These are phyloP conservation scores for Polyporus tsugae DNA, from an alignment of 1,284 basidiomycete genomes.

Conservation along the genomic window DNA sequence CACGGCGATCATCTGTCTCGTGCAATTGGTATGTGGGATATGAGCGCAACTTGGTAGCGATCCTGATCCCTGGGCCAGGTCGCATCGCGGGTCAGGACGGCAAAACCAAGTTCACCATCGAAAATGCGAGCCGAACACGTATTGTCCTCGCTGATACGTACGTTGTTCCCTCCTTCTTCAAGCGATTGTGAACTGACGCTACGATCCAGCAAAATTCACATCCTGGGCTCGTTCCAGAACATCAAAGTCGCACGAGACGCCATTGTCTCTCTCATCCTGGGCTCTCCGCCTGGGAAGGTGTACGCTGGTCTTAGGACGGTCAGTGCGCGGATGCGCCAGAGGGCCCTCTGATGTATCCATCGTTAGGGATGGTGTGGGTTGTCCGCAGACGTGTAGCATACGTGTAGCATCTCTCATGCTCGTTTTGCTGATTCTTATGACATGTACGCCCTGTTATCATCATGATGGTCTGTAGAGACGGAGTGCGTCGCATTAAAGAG, in stretches of 20 bases:
- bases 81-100: constrained; percentile 98
- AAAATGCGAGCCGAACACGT: constrained; percentile 95
- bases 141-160: constrained; percentile 97
- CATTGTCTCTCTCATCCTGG: constrained; percentile 93
- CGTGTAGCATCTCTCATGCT: neutral
- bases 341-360: constrained; percentile 61
- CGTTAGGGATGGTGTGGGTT: constrained; percentile 6
- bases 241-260: constrained; percentile 98
- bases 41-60: neutral
- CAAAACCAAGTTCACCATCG: constrained; percentile 98
- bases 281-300: constrained; percentile 96
- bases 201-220: constrained; percentile 85
- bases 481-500: neutral
- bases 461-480: neutral
- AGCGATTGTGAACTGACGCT: neutral
- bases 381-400: constrained; percentile 15
- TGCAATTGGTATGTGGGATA: constrained; percentile 80
- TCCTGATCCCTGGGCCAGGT: constrained; percentile 52
- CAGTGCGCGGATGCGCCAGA: constrained; percentile 92
- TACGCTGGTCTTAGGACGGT: constrained; percentile 93
- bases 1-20: constrained; percentile 97
- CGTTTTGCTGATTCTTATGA: neutral
- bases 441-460: too few relatives aligned
- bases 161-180: constrained; percentile 43
- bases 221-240: constrained; percentile 94